Base-by-base conservation (phyloP, 2,329 filamentous ascomycete species). In the Cadophora malorum region DNA sequence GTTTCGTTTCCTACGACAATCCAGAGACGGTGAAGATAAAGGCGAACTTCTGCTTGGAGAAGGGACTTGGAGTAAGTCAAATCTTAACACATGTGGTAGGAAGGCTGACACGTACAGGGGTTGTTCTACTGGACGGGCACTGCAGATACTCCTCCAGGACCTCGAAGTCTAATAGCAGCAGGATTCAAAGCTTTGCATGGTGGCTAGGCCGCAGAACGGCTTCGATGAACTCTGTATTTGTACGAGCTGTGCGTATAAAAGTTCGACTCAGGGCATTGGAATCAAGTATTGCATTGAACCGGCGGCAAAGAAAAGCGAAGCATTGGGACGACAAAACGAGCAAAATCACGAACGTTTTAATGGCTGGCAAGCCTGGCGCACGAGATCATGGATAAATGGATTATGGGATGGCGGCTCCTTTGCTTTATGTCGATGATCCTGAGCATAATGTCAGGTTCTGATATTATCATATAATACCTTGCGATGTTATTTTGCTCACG, bases 101-200 rank as follows among this genome's bases (percentile, higher is more conserved):
- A 4, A 6, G 2, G n/a, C 33, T 71, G 53, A 69, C 59, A 55
- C 19, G 41, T 62, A 33, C 73, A 88, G 86, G 92, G 92, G 0
- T 79, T 96, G 9, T 95, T 94, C 78, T 96, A 94, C 79, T 94
- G 91, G 90, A 89, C 90, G 64, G 91, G 89, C n/a, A 90, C 90
- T 16, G 88, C 86, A 3, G 92, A 96, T 80, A 85, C 86, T 33
- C 82, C 80, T 72, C 83, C 87, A 64, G 83, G 82, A 69, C 83
- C 85, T 63, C 82, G 87, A 63, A 89, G 86, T 75, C 78, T 90
- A 64, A 81, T 90, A 68, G 83, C 84, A 58, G 81, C 87, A 21
- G 87, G 87, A 5, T 90, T 89, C 76, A 83, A 84, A 67, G 83
- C 85, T 9, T 77, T 89, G 68, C 86, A 89, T 33, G 63, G 63